Evolutionary conservation across 805 yeast species (phyloP).

Genomic region (Yarrowia porcina): DNA sequence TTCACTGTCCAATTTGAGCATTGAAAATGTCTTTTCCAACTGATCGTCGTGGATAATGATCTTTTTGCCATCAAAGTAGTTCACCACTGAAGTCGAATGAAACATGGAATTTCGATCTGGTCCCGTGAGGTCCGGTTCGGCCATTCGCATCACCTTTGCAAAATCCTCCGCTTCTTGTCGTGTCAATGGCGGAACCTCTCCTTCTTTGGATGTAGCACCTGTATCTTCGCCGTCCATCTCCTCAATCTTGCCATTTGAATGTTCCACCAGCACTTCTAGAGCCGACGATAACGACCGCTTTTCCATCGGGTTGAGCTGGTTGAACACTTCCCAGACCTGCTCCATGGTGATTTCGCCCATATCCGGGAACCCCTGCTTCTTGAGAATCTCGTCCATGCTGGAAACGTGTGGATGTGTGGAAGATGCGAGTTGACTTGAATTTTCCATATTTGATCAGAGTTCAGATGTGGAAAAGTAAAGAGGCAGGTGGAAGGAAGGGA

Average conservation of each 20-base stretch:
- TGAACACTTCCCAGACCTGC: slow-evolving; percentile 25
- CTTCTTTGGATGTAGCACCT: not conserved
- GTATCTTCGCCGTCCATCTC: not conserved
- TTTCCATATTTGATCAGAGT: not conserved
- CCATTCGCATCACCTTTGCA: not conserved
- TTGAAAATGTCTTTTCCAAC: slow-evolving; percentile 17
- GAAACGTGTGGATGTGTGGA: too few species aligned
- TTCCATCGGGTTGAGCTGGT: slow-evolving; percentile 24
- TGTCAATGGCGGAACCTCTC: not conserved
- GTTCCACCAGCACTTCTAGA: slow-evolving; percentile 14
- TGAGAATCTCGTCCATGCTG: slow-evolving; percentile 10
- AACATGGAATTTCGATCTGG: not conserved
- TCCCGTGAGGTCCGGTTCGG: not conserved
- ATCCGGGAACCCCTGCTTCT: slow-evolving; percentile 23
- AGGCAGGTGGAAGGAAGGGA: too few species aligned
- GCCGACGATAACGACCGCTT: slow-evolving; percentile 4
- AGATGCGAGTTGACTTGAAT: too few species aligned
- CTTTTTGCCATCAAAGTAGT: not conserved
- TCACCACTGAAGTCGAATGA: not conserved
- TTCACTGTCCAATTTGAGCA: not conserved
- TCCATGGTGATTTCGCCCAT: slow-evolving; percentile 25
- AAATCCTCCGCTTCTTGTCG: not conserved
- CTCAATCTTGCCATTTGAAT: slow-evolving; percentile 4
- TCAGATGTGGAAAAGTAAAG: too few species aligned
- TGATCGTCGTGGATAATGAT: slow-evolving; percentile 5